A percentile compares a stretch with the other conserved stretches of the same genome.
Evolutionary conservation across 2,329 filamentous ascomycete genomes (phyloP).

Genomic region (Fusarium chaquense): DNA sequence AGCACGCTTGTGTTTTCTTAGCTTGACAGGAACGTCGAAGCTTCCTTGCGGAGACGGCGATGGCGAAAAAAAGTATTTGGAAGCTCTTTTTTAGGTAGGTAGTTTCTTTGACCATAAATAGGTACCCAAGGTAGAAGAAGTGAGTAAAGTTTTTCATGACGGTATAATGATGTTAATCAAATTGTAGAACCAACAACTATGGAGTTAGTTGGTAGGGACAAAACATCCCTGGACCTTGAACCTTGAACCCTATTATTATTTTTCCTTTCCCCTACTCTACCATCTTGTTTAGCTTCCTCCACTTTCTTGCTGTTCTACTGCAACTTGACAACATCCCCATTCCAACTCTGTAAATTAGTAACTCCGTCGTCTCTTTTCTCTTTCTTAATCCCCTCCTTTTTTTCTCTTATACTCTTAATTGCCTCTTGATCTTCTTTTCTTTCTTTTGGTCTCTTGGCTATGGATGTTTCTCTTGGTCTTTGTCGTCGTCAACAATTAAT

Average conservation of each 20-base stretch:
- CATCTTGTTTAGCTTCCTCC: slow-evolving; percentile 8
- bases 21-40: not conserved
- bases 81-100: not conserved
- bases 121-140: too few species aligned
- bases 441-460: slow-evolving; percentile 14
- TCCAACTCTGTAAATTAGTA: slow-evolving; percentile 15
- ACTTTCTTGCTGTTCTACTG: slow-evolving; percentile 24
- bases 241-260: not conserved
- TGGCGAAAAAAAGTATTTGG: not conserved
- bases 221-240: not conserved
- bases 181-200: not conserved
- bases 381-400: not conserved
- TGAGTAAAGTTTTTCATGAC: not conserved
- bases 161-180: not conserved
- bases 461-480: slow-evolving; percentile 10
- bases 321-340: slow-evolving; percentile 5
- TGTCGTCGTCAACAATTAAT: slow-evolving; percentile 1
- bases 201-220: not conserved
- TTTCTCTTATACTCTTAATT: not conserved
- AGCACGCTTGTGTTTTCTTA: not conserved
- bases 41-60: too few species aligned
- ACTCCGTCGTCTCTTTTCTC: slow-evolving; percentile 3
- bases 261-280: not conserved
- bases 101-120: too few species aligned
- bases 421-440: not conserved